Evolutionary conservation across 73 alveolate genomes (phyloP).

Genomic region (Paramecium octaurelia): DNA sequence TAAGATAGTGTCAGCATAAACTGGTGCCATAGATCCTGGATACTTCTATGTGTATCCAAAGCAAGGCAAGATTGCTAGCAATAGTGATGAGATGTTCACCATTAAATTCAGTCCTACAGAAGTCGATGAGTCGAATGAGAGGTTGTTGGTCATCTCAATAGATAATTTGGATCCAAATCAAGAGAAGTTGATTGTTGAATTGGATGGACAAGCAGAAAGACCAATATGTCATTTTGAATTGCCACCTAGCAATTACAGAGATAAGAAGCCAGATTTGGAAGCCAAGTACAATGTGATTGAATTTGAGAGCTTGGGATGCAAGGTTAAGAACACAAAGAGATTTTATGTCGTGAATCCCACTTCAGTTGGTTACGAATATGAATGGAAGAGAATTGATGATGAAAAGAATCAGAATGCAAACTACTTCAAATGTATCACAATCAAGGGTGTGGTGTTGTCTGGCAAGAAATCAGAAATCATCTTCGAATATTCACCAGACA

Average conservation of each 20-base stretch:
- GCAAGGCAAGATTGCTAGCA: conserved; percentile 84
- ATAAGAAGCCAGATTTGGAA: conserved; percentile 93
- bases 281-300: conserved; percentile 85
- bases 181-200: conserved; percentile 89
- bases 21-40: conserved; percentile 93
- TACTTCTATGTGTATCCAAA: conserved; percentile 91
- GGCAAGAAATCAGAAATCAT: conserved; percentile 99
- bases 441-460: conserved; percentile 95
- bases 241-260: conserved; percentile 84
- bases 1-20: conserved; percentile 85
- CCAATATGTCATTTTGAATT: conserved; percentile 98
- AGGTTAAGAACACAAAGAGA: conserved; percentile 96
- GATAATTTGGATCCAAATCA: conserved; percentile 87
- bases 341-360: conserved; percentile 99
- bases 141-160: conserved; percentile 87
- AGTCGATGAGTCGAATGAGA: conserved; percentile 89
- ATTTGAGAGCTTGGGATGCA: conserved; percentile 97
- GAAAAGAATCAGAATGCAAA: conserved; percentile 69
- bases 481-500: conserved; percentile 98
- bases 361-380: conserved; percentile 97
- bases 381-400: conserved; percentile 90
- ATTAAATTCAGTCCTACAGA: conserved; percentile 96
- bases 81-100: conserved; percentile 92
- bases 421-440: conserved; percentile 93
- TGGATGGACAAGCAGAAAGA: conserved; percentile 96